Evolutionary conservation across 164 flowering plant genomes (phyloP), one percentile per base, ranked within the genome.

Genomic region (Stephania cephalantha): DNA sequence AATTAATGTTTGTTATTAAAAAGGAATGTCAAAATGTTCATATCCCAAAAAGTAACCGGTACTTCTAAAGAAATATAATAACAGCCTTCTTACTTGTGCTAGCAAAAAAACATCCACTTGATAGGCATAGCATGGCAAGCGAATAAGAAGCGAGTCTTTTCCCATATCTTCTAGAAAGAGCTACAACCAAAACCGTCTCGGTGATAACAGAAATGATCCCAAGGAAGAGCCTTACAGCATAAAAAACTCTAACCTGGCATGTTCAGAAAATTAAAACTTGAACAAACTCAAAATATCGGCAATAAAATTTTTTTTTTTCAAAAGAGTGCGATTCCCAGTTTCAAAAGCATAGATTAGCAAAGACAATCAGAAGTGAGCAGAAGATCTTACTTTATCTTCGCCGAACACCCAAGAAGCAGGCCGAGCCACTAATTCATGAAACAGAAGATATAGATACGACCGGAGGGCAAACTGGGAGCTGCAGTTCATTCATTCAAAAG

Each of bases 41-140:
- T 20, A 18, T 7, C 12, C 42, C 42, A 35, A 35, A 11, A 66
- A 50, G 22, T 31, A n/a, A 29, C 55, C 35, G 53, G 11, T 2
- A 5, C 53, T 66, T 65, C 42, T 6, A 31, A 44, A 76, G 71
- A 73, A 17, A 68, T 52, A 20, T 18, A 18, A 42, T 25, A 69
- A 65, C 50, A 63, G n/a, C 64, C 29, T 9, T 87, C 98, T 79
- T 78, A 95, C 99, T 93, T 52, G 99, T 93, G 88, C 98, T 93
- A 76, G 99, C 99, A 74, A 93, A 95, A 79, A 90, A 95, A 78
- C 97, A 95, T 53, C 99, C 99, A 78, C 98, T 95, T 53, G 97
- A 86, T 76, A 95, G 85, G 88, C 99, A 93, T 12, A 95, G 86
- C 97, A 95, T 90, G 55, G 98, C 97, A 50, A 95, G 91, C 12